A percentile compares a stretch with the other conserved stretches of the same genome.
phyloP scores from a whole-genome alignment of 306 rosid species.

The Sindora glabra region DNA sequence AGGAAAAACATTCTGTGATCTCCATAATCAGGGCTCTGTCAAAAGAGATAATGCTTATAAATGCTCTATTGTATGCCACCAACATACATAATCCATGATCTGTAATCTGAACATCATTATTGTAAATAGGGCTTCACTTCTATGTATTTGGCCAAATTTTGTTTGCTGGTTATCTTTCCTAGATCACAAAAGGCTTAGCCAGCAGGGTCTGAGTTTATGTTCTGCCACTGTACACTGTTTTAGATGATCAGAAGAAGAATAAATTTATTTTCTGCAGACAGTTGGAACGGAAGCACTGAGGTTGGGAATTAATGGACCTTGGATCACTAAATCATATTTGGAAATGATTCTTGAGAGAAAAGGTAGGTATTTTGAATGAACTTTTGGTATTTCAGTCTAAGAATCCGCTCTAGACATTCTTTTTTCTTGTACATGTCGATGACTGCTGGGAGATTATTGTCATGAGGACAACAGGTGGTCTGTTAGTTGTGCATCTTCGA shows the following conservation, averaged over 20 bases:
- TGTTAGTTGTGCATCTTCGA: not conserved
- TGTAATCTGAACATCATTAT: not conserved
- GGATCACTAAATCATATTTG: conserved; percentile 95
- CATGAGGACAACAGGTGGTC: not conserved
- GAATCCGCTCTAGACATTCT: not conserved
- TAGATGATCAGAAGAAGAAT: not conserved
- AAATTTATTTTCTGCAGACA: conserved; percentile 41
- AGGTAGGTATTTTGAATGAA: conserved; percentile 40
- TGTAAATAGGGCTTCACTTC: not conserved
- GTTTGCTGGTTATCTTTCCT: not conserved
- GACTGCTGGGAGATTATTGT: conserved; percentile 1
- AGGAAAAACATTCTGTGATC: no score
- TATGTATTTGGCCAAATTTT: not conserved
- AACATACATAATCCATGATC: no score
- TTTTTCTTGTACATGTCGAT: conserved; percentile 3
- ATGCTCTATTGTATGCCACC: no score
- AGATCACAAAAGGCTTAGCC: not conserved
- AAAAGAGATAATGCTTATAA: no score
- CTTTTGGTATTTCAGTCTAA: not conserved
- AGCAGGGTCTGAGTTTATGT: not conserved
- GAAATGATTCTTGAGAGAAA: conserved; percentile 95
- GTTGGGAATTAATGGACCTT: conserved; percentile 69
- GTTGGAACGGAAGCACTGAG: conserved; percentile 89
- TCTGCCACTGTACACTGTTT: not conserved
- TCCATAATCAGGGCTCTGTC: no score